Percentiles rank a stretch among this genome's conserved stretches.
Evolutionary conservation across 441 rosid species (phyloP).

Genomic region (Breynia disticha): DNA sequence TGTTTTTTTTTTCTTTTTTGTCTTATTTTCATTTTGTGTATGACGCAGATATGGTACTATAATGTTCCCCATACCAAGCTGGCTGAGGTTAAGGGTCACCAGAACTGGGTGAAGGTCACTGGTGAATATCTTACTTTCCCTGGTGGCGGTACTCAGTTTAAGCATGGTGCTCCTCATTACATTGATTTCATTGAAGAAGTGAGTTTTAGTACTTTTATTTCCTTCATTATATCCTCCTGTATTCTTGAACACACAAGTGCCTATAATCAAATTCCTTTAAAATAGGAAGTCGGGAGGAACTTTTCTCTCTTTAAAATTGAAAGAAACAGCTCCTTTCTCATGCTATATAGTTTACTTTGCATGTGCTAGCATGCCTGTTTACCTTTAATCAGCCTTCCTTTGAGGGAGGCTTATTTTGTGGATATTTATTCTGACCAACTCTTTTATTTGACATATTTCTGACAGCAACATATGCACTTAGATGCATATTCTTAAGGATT

Average conservation of each 20-base stretch:
- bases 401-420: too few relatives aligned
- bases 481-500: too few relatives aligned
- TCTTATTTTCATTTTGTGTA: too few relatives aligned
- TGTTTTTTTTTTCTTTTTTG: constrained; percentile 2
- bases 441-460: too few relatives aligned
- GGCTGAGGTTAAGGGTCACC: constrained; percentile 64
- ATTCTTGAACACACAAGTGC: neutral
- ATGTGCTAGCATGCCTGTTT: too few relatives aligned
- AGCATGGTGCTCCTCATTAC: constrained; percentile 77
- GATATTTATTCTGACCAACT: neutral
- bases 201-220: constrained; percentile 5
- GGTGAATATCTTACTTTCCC: constrained; percentile 78
- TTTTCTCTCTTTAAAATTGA: neutral
- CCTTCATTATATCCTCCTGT: neutral
- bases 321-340: neutral
- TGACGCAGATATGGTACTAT: constrained; percentile 55
- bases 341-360: neutral
- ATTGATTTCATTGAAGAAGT: constrained; percentile 76
- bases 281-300: neutral
- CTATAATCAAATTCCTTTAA: neutral
- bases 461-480: too few relatives aligned
- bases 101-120: constrained; percentile 68
- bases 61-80: constrained; percentile 75
- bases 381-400: too few relatives aligned
- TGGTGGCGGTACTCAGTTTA: constrained; percentile 84